Base-by-base conservation (phyloP, 208 protist genomes). In the Wallacemonas rigidus region DNA sequence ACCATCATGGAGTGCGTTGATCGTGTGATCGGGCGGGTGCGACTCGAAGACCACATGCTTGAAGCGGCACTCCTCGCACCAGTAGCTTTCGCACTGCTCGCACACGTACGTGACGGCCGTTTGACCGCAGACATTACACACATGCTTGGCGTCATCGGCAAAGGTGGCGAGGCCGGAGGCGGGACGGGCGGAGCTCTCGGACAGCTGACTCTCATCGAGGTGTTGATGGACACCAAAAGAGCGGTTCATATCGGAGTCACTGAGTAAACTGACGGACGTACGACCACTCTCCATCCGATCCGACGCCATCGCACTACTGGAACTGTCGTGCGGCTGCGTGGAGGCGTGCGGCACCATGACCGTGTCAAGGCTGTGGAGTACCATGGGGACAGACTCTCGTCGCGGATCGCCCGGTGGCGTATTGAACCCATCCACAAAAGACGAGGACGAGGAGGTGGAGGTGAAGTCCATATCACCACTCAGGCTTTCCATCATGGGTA, bases 51-150 rank as follows among this genome's bases (percentile, higher is more conserved):
- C 51, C 7, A 48, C 61, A 15, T 43, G 36, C 61, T 81, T 63
- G 56, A 80, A 83, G 35, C 81, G 81, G 71, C 87, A 92, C 45
- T 85, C 69, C 39, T 88, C 84, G 69, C 87, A 92, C 58, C 77
- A 90, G 63, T 82, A 85, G 39, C 72, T 71, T 4, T 82, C 78
- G 67, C 82, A 88, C n/a, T 76, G n/a, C 48, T 90, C 80, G 68
- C 85, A 89, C n/a, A 47, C 58, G 51, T 87, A 84, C 17, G 79
- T 70, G 36, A 89, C 83, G 11, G 69, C 76, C 55, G 77, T 36
- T 51, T 51, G 76, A n/a, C 74, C 75, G 57, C 87, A 92, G 54
- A 74, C 64, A 40, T 62, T 67, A 54, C 87, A 92, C 76, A 86
- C 87, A 43, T 83, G 67, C 17, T 76, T 76, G 26, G 26, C 26